Evolutionary conservation across 495 filamentous ascomycete genomes (phyloP), one percentile per base, ranked within the genome.

Genomic region (Pseudomonodictys pantanalensis): DNA sequence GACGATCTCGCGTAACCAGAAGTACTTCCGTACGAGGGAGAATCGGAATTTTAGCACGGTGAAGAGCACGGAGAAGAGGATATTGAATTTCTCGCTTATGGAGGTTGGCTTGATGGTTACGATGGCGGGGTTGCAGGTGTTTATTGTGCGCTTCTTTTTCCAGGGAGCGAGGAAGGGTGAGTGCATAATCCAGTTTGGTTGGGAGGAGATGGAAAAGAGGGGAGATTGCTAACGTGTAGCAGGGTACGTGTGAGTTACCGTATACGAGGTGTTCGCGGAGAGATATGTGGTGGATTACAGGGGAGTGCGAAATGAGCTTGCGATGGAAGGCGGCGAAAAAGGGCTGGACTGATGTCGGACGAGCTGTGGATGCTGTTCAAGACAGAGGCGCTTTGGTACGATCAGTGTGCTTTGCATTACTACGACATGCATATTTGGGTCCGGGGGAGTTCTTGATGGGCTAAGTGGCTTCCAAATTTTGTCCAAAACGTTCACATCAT

Each of bases 21-120:
- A 97, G 71, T 97, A 97, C 77, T 99, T 99, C 86, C 89, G 95
- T 29, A 99, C 95, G 1, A 85, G 95, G 61, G 95, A 99, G 79
- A 97, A 99, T 79, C 83, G 95, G 44, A 99, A 99, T 73, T 96
- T 97, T 76, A 95, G 90, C 75, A 99, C 95, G 4, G 95, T 99
- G 52, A 81, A 91, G 71, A 96, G 91, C 74, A 99, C 95, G 26
- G 95, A 99, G 78, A 81, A 80, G 62, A 80, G 95, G 42, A 97
- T 99, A 64, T 92, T 96, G 76, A 97, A 97, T 72, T 97, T 99
- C 76, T 95, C 89, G 68, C 78, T 99, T 44, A 87, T 97, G 56
- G 95, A 99, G 77, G 85, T 86, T 60, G 76, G 84, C 59, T 84
- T 97, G 83, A 93, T 97, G 82, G 81, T 97, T 61, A 87, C 86